Evolutionary conservation across 108 stramenopile genomes (phyloP).

Genomic region (Cyclostephanos tholiformis): DNA sequence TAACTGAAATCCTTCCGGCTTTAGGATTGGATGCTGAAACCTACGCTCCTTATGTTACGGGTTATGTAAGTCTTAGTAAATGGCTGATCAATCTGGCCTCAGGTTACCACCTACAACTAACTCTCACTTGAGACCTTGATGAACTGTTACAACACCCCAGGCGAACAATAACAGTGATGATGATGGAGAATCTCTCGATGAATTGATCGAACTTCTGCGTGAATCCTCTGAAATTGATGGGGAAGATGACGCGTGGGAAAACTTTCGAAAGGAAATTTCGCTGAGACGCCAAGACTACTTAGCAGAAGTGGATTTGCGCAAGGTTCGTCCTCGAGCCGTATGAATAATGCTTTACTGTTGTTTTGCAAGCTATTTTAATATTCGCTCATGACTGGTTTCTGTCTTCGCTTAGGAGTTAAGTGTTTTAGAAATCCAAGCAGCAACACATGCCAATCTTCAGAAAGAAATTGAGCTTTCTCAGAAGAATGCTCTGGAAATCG

Average conservation of each 20-base stretch:
- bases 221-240: conserved; percentile 65
- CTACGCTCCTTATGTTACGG: conserved; percentile 71
- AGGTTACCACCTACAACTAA: neutral
- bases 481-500: conserved; percentile 42
- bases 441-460: conserved; percentile 53
- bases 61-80: conserved; percentile 23
- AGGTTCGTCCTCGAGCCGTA: conserved; percentile 18
- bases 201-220: conserved; percentile 69
- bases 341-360: neutral
- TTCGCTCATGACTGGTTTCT: neutral
- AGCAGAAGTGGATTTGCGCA: conserved; percentile 32
- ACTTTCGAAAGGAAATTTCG: conserved; percentile 56
- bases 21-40: conserved; percentile 78
- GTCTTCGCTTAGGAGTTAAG: conserved; percentile 28
- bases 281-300: conserved; percentile 27
- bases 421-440: conserved; percentile 29
- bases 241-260: conserved; percentile 68
- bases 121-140: neutral
- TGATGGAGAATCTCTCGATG: conserved; percentile 55
- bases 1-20: conserved; percentile 58
- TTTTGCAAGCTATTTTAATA: neutral
- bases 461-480: conserved; percentile 60
- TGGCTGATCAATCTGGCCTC: neutral
- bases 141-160: conserved; percentile 8
- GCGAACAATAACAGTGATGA: conserved; percentile 37